Base-by-base conservation (phyloP, 2,329 filamentous ascomycete species). In the Alternaria solani region DNA sequence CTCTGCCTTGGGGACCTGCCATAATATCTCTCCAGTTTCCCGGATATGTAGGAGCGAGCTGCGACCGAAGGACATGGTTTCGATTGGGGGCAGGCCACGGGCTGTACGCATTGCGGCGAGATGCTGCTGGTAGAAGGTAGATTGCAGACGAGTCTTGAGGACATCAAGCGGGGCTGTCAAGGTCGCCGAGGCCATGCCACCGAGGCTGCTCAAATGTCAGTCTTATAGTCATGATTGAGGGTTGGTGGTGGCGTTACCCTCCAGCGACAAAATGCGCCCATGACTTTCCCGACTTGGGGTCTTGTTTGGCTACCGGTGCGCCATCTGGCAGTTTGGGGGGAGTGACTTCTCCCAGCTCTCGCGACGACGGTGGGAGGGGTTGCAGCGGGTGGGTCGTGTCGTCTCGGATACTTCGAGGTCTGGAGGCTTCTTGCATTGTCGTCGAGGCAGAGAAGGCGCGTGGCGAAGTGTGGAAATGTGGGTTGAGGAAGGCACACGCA, bases 151-250 rank as follows among this genome's bases (percentile, higher is more conserved):
- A 11, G 94, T 98, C 79, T 96, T 96, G 51, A 98, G 86, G 32
- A 97, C 94, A 75, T 97, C 94, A 61, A 98, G 90, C 23, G 94
- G 94, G 8, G 93, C 93, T 2, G 94, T 97, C n/a, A 97, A 81
- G n/a, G 91, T 89, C 25, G 94, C 92, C 11, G 94, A 90, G 18
- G 92, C 93, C 89, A 97, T 96, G 69, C 94, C 94, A 69, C 94
- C 94, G 53, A 92, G 81, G 42, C 94, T 96, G 67, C 63, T 38
- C 25, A n/a, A n/a, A 5, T 38, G 61, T 75, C 43, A 75, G 68
- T 51, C 38, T 44, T 52, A 25, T 16, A 46, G 36, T 8, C 25
- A 26, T 26, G n/a, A 87, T 32, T 9, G 18, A n/a, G 26, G 34
- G 36, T 47, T 43, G 38, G 46, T 39, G 44, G 48, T 44, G 51